Conservation (phyloP, 2,329 filamentous ascomycete species). For the Septoria linicola region DNA sequence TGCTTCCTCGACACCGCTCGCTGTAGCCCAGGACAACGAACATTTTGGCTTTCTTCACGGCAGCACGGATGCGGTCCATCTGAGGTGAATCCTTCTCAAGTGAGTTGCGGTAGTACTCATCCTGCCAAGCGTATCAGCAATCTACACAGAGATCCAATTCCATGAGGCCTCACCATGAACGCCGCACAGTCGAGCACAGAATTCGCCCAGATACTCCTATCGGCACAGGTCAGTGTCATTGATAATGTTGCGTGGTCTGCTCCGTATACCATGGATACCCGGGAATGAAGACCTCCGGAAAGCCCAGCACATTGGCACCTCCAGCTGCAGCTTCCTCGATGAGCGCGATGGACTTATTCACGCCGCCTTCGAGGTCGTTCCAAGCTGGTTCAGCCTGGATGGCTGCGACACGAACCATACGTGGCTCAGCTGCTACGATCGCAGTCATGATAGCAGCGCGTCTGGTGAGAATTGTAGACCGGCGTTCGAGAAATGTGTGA, state of each 20-base stretch:
- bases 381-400: constrained; percentile 27
- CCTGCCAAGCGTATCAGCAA: neutral
- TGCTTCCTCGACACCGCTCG: constrained; percentile 51
- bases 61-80: constrained; percentile 55
- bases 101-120: constrained; percentile 50
- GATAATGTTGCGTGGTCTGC: constrained; percentile 36
- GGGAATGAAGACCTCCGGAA: constrained; percentile 50
- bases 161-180: constrained; percentile 44
- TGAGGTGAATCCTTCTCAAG: constrained; percentile 51
- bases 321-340: constrained; percentile 53
- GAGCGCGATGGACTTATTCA: constrained; percentile 50
- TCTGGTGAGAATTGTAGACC: too few relatives aligned
- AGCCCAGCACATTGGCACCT: constrained; percentile 55
- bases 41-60: constrained; percentile 52
- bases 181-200: constrained; percentile 35
- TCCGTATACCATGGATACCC: constrained; percentile 16
- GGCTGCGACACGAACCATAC: constrained; percentile 11
- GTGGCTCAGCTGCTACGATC: neutral
- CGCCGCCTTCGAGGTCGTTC: constrained; percentile 36
- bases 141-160: constrained; percentile 24
- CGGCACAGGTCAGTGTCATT: constrained; percentile 56
- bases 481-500: too few relatives aligned
- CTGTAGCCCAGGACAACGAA: constrained; percentile 55
- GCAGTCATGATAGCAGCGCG: too few relatives aligned
- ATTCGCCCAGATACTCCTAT: constrained; percentile 46